Evolutionary conservation across 2,329 filamentous ascomycete species (phyloP).

Genomic region (Colletotrichum australisinense): DNA sequence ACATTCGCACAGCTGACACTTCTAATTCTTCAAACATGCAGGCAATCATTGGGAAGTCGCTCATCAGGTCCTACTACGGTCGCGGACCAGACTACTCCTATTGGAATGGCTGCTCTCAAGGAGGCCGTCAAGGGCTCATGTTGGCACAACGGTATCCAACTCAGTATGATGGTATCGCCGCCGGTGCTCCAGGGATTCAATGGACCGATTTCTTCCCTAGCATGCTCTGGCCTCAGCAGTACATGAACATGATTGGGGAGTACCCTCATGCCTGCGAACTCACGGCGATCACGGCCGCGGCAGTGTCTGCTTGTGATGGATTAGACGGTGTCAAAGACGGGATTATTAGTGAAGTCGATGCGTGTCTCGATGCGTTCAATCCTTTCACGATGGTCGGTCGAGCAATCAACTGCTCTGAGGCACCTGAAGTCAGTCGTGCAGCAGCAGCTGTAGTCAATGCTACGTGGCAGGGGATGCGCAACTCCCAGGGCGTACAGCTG

Average conservation of each 20-base stretch:
- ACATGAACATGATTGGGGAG: slow-evolving; percentile 15
- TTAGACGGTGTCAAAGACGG: slow-evolving; percentile 59
- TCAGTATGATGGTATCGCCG: slow-evolving; percentile 65
- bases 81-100: slow-evolving; percentile 56
- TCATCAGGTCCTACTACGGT: slow-evolving; percentile 61
- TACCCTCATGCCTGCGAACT: slow-evolving; percentile 36
- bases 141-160: slow-evolving; percentile 62
- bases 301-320: slow-evolving; percentile 57
- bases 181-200: slow-evolving; percentile 55
- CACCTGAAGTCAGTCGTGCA: background rate
- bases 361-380: slow-evolving; percentile 21
- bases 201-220: slow-evolving; percentile 20
- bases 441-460: slow-evolving; percentile 37
- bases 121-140: slow-evolving; percentile 66
- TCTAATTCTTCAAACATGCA: background rate
- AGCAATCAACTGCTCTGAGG: background rate
- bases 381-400: slow-evolving; percentile 7
- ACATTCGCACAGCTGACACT: no score
- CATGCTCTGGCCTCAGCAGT: slow-evolving; percentile 29
- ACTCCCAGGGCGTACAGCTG: background rate
- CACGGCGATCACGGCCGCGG: slow-evolving; percentile 50
- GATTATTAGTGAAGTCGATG: slow-evolving; percentile 52
- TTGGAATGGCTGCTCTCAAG: slow-evolving; percentile 64
- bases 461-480: slow-evolving; percentile 33
- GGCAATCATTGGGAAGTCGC: slow-evolving; percentile 58